These are phyloP conservation scores for Tilletia caries DNA, from an alignment of 1,284 basidiomycete genomes.

Conservation along the genomic window DNA sequence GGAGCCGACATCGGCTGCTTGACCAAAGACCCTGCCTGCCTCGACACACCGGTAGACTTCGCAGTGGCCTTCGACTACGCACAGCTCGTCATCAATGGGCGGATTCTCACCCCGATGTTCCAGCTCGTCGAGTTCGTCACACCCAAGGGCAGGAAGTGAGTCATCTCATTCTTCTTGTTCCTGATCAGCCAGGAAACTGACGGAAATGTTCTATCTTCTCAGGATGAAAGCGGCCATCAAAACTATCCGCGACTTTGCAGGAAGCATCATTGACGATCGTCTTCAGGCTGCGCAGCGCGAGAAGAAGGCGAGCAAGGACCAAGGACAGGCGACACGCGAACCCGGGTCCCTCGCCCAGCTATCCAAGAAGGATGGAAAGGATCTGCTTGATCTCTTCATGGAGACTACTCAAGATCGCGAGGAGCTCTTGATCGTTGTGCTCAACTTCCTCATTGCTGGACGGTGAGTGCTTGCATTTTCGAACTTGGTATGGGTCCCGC, in stretches of 20 bases:
- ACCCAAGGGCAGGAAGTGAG: constrained; percentile 22
- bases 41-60: constrained; percentile 42
- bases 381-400: constrained; percentile 56
- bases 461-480: constrained; percentile 3
- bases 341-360: neutral
- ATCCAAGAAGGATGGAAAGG: constrained; percentile 32
- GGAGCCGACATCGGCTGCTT: constrained; percentile 30
- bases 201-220: no score
- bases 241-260: constrained; percentile 29
- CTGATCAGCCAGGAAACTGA: neutral
- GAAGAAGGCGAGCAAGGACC: neutral
- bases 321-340: neutral
- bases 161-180: neutral
- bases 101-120: constrained; percentile 33
- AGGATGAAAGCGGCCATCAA: constrained; percentile 19
- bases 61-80: constrained; percentile 50
- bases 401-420: constrained; percentile 50
- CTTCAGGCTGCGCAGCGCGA: constrained; percentile 14
- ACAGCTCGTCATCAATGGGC: constrained; percentile 43
- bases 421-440: constrained; percentile 46
- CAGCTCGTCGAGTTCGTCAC: constrained; percentile 35
- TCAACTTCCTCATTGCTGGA: constrained; percentile 43
- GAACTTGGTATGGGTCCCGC: no score
- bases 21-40: constrained; percentile 23
- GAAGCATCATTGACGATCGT: constrained; percentile 35